Percentiles rank a stretch among this genome's conserved stretches.
phyloP scores from a whole-genome alignment of 805 yeast genomes.

The Lipomyces chichibuensis region DNA sequence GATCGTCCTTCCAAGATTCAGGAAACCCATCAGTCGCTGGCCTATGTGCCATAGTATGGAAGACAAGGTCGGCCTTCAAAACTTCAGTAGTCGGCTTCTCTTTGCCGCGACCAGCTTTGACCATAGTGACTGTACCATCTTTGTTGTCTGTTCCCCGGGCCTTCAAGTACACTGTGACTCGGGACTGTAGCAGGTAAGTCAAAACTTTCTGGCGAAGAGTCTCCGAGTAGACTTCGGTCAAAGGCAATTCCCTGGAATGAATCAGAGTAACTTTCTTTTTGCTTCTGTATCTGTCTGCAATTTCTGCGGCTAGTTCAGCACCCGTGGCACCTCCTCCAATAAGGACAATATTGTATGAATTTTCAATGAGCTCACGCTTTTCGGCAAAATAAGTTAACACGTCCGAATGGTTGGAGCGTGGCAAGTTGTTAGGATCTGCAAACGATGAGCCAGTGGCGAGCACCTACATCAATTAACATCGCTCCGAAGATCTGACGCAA shows the following conservation, averaged over 20 bases:
- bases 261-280: slow-evolving; percentile 43
- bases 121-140: slow-evolving; percentile 21
- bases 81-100: slow-evolving; percentile 10
- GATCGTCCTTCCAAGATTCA: slow-evolving; percentile 15
- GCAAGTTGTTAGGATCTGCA: slow-evolving; percentile 11
- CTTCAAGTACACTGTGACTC: slow-evolving; percentile 34
- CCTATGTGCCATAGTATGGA: slow-evolving; percentile 3
- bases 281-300: slow-evolving; percentile 46
- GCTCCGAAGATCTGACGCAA: not conserved
- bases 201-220: slow-evolving; percentile 26
- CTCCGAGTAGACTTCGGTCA: slow-evolving; percentile 25
- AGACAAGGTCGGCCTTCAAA: slow-evolving; percentile 19
- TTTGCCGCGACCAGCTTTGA: not conserved
- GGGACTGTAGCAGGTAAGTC: slow-evolving; percentile 29
- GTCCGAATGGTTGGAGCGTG: slow-evolving; percentile 10
- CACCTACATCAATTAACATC: slow-evolving; percentile 3
- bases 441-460: slow-evolving; percentile 30
- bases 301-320: slow-evolving; percentile 55
- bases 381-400: slow-evolving; percentile 16
- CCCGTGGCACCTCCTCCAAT: slow-evolving; percentile 61
- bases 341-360: slow-evolving; percentile 48
- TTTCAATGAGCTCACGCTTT: slow-evolving; percentile 41
- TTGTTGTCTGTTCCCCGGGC: slow-evolving; percentile 21
- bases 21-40: slow-evolving; percentile 24
- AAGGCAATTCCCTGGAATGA: slow-evolving; percentile 33